Conservation (phyloP, 2,329 filamentous ascomycete genomes). For the Pyrenochaeta sp. region DNA sequence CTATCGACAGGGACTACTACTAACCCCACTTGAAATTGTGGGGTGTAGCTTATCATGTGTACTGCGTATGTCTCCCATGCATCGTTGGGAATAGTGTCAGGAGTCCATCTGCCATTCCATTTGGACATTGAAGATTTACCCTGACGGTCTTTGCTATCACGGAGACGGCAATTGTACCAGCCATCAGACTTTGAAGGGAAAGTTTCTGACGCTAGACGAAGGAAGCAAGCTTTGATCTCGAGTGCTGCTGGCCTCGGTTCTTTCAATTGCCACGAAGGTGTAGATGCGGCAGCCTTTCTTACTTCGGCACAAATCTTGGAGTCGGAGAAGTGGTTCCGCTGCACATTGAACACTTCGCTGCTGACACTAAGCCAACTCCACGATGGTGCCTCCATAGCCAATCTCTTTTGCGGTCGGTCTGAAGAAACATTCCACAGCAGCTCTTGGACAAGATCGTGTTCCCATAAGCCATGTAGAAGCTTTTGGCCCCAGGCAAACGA, state of each 20-base stretch:
- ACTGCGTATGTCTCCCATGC: not conserved
- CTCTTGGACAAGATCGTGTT: too few species aligned
- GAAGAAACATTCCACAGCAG: not conserved
- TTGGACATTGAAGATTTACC: too few species aligned
- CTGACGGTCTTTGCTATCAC: too few species aligned
- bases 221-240: too few species aligned
- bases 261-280: too few species aligned
- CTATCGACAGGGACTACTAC: not conserved
- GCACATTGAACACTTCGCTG: not conserved
- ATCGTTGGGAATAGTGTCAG: not conserved
- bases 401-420: not conserved
- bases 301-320: not conserved
- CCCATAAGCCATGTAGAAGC: too few species aligned
- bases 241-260: too few species aligned
- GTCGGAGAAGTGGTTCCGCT: not conserved
- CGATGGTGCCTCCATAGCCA: not conserved
- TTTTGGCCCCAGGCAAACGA: not conserved
- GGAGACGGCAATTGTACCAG: too few species aligned
- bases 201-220: too few species aligned
- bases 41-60: not conserved
- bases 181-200: too few species aligned
- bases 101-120: not conserved
- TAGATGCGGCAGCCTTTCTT: not conserved
- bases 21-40: not conserved
- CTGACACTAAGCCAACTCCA: slow-evolving; percentile 9